A percentile compares a stretch with the other conserved stretches of the same genome.
phyloP scores from a whole-genome alignment of 768 basidiomycete genomes.

The Phylloporus arenicola region DNA sequence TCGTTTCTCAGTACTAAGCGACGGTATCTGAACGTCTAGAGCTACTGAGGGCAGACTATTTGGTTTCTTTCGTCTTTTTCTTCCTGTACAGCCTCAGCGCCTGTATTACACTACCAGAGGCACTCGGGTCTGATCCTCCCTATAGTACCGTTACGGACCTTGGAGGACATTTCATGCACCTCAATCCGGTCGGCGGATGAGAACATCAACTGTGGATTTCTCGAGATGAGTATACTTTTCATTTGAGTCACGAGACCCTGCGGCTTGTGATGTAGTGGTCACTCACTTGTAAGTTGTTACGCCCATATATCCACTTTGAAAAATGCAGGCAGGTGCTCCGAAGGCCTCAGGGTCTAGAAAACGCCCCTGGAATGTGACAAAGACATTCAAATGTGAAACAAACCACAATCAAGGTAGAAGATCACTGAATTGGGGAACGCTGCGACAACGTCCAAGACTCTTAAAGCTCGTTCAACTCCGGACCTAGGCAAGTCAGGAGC shows the following conservation, averaged over 20 bases:
- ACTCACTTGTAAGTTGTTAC: neutral
- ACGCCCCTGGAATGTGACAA: neutral
- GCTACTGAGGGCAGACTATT: neutral
- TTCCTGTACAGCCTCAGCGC: neutral
- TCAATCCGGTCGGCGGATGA: neutral
- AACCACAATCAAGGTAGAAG: neutral
- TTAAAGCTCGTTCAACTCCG: neutral
- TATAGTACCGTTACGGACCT: neutral
- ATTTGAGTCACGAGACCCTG: neutral
- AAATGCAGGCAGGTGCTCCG: conserved; percentile 4
- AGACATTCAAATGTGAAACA: neutral
- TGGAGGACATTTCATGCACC: neutral
- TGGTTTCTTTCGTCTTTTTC: neutral
- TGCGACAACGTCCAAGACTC: neutral
- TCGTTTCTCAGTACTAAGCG: conserved; percentile 3
- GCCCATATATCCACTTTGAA: neutral
- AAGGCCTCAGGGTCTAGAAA: neutral
- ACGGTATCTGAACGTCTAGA: neutral
- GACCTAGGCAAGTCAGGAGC: neutral
- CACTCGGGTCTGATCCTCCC: conserved; percentile 1
- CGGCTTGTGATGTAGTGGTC: neutral
- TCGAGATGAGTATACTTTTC: neutral
- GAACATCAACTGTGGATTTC: neutral
- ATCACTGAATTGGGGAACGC: too few relatives aligned
- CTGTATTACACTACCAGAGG: neutral